Evolutionary conservation across 1,284 basidiomycete species (phyloP), one percentile per base, ranked within the genome.

Genomic region (Cystobasidium pallidum): DNA sequence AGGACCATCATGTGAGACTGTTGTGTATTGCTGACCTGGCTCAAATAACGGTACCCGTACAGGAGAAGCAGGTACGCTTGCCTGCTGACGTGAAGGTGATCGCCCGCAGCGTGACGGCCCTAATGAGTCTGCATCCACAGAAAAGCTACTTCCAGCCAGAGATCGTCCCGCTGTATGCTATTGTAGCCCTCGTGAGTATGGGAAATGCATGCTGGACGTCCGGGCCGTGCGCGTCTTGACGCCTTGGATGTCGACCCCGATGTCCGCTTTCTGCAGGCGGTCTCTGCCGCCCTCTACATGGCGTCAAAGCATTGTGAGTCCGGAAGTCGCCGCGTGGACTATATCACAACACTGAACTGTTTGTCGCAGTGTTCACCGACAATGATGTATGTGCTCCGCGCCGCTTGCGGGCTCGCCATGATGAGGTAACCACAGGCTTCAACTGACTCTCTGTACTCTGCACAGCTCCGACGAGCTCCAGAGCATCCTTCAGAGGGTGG

Each of bases 81-180:
- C 13, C 36, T 45, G 43, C 43, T 45, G 43, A 45, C 43, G 43
- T 13, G 24, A 45, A 47, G 41, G 30, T 28, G 39, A 66, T 54
- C 34, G 32, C 11, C n/a, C 43, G 19, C 15, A 15, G 43, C 8
- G 15, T 15, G n/a, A 15, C 11, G 47, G 4, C n/a, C 41, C 51
- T 11, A 43, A 7, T 39, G 6, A 17, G 43, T 47, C 13, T 59
- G 54, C 52, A 32, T 8, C 47, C n/a, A 41, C 65, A 70, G 67
- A 51, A 51, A 34, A 36, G 15, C 17, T 52, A 52, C 43, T 34
- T 62, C 15, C 39, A 52, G n/a, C 49, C 67, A 30, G 67, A 70
- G 58, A 47, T 70, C 24, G n/a, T 70, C 10, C 67, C 67, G 1
- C 45, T 70, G 10, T 70, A 70, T 30, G 67, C 57, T 26, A 70